Evolutionary conservation across 345 rosid species (phyloP).

Genomic region (Eucalyptus cloeziana): DNA sequence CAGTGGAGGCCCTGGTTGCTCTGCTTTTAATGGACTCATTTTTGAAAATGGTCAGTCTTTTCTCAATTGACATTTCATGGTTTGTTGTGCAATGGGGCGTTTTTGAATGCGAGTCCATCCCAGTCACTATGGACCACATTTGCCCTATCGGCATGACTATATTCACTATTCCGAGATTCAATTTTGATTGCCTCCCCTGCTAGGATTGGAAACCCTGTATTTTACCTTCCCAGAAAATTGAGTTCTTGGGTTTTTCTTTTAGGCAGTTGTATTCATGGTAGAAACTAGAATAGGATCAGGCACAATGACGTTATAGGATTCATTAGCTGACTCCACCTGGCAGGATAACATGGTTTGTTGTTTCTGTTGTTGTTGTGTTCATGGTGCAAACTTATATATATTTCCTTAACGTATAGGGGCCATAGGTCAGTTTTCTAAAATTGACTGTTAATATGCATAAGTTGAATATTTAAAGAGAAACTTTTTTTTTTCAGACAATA

Average conservation of each 20-base stretch:
- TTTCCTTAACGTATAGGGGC: neutral
- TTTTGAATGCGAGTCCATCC: neutral
- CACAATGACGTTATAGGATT: neutral
- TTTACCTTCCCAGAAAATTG: neutral
- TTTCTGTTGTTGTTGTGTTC: neutral
- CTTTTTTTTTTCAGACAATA: neutral
- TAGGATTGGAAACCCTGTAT: neutral
- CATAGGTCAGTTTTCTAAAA: neutral
- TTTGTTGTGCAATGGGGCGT: neutral
- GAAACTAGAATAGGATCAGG: neutral
- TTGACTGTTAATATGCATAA: neutral
- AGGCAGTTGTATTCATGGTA: neutral
- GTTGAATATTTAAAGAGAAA: neutral
- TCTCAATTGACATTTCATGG: neutral
- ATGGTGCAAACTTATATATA: neutral
- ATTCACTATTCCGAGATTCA: neutral
- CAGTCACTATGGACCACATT: neutral
- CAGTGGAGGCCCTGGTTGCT: slow-evolving; percentile 34
- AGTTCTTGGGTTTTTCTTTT: neutral
- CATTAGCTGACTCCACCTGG: neutral
- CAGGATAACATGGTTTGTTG: neutral
- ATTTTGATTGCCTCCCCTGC: neutral
- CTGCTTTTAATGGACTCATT: slow-evolving; percentile 14
- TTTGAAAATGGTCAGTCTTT: slow-evolving; percentile 8
- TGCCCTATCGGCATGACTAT: neutral